A percentile compares a stretch with the other conserved stretches of the same genome.
Evolutionary conservation across 164 flowering plant species (phyloP).

Genomic region (Dillenia suffruticosa): DNA sequence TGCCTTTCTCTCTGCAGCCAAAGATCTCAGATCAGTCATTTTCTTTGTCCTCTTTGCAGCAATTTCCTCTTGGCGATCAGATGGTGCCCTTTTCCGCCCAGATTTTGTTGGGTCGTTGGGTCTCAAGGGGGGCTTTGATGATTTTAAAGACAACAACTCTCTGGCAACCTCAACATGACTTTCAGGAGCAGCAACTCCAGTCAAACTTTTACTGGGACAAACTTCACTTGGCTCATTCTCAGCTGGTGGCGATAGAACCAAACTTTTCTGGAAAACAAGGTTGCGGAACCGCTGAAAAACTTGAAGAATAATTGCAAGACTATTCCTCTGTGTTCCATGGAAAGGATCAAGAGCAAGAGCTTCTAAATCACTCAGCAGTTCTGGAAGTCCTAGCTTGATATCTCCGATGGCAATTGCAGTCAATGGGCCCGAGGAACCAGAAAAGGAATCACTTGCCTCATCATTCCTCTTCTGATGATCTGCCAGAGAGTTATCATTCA

Average conservation of each 20-base stretch:
- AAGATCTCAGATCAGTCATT: conserved; percentile 39
- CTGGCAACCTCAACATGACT: conserved; percentile 22
- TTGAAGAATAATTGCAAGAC: conserved; percentile 28
- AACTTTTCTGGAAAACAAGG: conserved; percentile 78
- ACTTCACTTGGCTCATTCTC: conserved; percentile 35
- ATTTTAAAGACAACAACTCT: conserved; percentile 25
- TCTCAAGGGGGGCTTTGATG: conserved; percentile 33
- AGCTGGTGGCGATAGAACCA: conserved; percentile 30
- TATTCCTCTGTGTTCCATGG: conserved; percentile 45
- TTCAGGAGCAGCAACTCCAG: conserved; percentile 18
- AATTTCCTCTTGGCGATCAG: conserved; percentile 71
- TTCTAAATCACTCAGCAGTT: conserved; percentile 53
- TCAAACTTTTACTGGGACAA: conserved; percentile 19
- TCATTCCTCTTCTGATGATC: conserved; percentile 24
- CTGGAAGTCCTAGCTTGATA: conserved; percentile 34
- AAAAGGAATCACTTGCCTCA: conserved; percentile 10
- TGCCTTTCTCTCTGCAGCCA: conserved; percentile 51
- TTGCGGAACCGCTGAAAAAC: conserved; percentile 68
- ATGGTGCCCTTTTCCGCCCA: conserved; percentile 69
- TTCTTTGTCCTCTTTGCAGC: conserved; percentile 65
- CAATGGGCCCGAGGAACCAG: conserved; percentile 7
- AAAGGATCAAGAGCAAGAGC: conserved; percentile 78
- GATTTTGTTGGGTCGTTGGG: conserved; percentile 65
- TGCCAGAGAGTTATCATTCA: conserved; percentile 17
- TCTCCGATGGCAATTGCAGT: conserved; percentile 15